Conservation (phyloP, 2,329 filamentous ascomycete species). For the Hypoxylon sp. region DNA sequence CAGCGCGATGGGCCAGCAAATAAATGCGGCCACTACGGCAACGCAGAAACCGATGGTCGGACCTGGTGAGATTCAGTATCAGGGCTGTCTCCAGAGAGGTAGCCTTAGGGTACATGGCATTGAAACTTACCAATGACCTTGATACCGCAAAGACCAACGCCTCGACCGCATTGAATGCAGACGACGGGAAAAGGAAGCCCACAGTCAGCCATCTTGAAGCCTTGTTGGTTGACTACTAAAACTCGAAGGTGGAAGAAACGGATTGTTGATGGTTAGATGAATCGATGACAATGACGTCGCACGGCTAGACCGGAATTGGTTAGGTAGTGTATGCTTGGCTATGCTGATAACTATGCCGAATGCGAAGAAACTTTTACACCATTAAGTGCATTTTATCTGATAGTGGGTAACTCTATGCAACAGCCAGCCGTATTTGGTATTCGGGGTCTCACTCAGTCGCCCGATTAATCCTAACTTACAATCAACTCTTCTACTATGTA, state of each 20-base stretch:
- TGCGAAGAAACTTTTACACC: neutral
- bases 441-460: too few relatives aligned
- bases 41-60: slow-evolving; percentile 48
- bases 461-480: neutral
- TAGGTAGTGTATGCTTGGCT: slow-evolving; percentile 23
- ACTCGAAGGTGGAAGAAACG: slow-evolving; percentile 6
- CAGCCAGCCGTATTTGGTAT: neutral
- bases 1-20: slow-evolving; percentile 48
- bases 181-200: slow-evolving; percentile 46
- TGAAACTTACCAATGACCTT: slow-evolving; percentile 45
- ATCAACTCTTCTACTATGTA: neutral
- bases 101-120: neutral
- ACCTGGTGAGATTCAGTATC: slow-evolving; percentile 26
- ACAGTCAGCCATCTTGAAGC: slow-evolving; percentile 40
- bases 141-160: slow-evolving; percentile 46
- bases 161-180: slow-evolving; percentile 48
- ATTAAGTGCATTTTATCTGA: neutral
- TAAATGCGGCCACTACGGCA: slow-evolving; percentile 41
- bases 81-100: neutral
- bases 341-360: neutral
- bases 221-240: slow-evolving; percentile 3
- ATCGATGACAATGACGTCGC: slow-evolving; percentile 20
- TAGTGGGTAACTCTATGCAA: neutral
- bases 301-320: slow-evolving; percentile 18
- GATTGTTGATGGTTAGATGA: slow-evolving; percentile 11